Conservation (phyloP, 2,329 filamentous ascomycete genomes). For the Dactylellina haptotyla region DNA sequence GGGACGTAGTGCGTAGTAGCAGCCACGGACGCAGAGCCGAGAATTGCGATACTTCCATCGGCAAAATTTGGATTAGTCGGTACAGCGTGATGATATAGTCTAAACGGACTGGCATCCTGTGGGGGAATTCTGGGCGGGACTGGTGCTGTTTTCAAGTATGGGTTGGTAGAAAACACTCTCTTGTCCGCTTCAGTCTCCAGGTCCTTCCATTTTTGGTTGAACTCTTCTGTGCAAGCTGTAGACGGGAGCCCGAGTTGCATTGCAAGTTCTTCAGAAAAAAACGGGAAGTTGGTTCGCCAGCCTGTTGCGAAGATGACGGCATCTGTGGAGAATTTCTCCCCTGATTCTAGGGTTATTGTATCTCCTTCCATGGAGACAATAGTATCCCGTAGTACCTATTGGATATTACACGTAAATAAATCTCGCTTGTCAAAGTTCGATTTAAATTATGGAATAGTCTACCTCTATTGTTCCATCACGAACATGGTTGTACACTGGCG, state of each 20-base stretch:
- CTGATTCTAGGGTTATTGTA: background rate
- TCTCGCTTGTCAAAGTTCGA: background rate
- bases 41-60: slow-evolving; percentile 26
- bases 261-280: slow-evolving; percentile 21
- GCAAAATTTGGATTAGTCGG: slow-evolving; percentile 19
- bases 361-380: slow-evolving; percentile 12
- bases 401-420: background rate
- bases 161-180: slow-evolving; percentile 10
- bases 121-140: background rate
- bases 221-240: slow-evolving; percentile 8
- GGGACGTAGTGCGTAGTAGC: slow-evolving; percentile 15
- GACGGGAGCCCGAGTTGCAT: slow-evolving; percentile 6
- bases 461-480: slow-evolving; percentile 22
- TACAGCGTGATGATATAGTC: slow-evolving; percentile 24
- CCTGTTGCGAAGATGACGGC: slow-evolving; percentile 29
- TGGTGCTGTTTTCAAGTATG: slow-evolving; percentile 14
- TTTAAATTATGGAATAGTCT: background rate
- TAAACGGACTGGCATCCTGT: slow-evolving; percentile 3
- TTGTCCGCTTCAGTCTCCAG: slow-evolving; percentile 26
- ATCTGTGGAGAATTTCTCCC: slow-evolving; percentile 11
- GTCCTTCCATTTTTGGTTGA: slow-evolving; percentile 18
- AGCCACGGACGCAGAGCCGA: background rate
- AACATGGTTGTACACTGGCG: slow-evolving; percentile 1
- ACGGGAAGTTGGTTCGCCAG: slow-evolving; percentile 6
- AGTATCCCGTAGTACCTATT: slow-evolving; percentile 21